Percentiles rank a stretch among this genome's conserved stretches.
phyloP scores from a whole-genome alignment of 306 rosid genomes.

The Comarum palustre region DNA sequence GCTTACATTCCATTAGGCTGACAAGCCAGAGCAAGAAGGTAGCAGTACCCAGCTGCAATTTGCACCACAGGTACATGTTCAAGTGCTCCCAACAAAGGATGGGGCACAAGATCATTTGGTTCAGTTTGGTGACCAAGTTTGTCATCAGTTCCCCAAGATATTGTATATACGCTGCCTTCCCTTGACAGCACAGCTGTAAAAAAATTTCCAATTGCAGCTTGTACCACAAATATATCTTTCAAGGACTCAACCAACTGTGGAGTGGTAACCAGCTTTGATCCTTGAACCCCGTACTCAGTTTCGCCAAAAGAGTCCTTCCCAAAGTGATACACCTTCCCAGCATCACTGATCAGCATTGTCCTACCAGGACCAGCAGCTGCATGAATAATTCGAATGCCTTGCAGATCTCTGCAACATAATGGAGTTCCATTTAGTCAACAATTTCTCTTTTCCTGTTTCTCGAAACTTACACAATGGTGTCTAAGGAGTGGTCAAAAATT shows the following conservation, averaged over 20 bases:
- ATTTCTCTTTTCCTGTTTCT: conserved; percentile 35
- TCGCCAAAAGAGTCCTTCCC: conserved; percentile 92
- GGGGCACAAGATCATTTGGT: conserved; percentile 67
- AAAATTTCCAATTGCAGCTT: conserved; percentile 91
- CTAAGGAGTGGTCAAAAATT: conserved; percentile 21
- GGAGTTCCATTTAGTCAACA: conserved; percentile 46
- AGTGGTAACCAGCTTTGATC: conserved; percentile 47
- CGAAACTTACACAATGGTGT: conserved; percentile 24
- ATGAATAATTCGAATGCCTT: conserved; percentile 80
- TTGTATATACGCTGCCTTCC: conserved; percentile 87
- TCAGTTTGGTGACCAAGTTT: conserved; percentile 90
- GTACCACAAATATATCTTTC: conserved; percentile 82
- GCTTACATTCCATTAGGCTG: conserved; percentile 92
- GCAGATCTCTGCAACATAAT: conserved; percentile 76
- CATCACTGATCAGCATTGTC: conserved; percentile 90
- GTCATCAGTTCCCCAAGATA: conserved; percentile 81
- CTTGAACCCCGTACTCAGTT: conserved; percentile 67
- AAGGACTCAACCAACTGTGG: conserved; percentile 77
- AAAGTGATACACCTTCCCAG: conserved; percentile 73
- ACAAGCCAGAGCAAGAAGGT: conserved; percentile 90
- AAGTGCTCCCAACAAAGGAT: conserved; percentile 71
- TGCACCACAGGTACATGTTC: conserved; percentile 88
- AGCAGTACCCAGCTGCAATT: conserved; percentile 97
- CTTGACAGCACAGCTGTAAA: conserved; percentile 91
- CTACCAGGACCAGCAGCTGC: conserved; percentile 89